A percentile compares a stretch with the other conserved stretches of the same genome.
These are phyloP conservation scores for Alternaria alternata DNA, from an alignment of 2,329 filamentous ascomycete genomes.

Conservation along the genomic window DNA sequence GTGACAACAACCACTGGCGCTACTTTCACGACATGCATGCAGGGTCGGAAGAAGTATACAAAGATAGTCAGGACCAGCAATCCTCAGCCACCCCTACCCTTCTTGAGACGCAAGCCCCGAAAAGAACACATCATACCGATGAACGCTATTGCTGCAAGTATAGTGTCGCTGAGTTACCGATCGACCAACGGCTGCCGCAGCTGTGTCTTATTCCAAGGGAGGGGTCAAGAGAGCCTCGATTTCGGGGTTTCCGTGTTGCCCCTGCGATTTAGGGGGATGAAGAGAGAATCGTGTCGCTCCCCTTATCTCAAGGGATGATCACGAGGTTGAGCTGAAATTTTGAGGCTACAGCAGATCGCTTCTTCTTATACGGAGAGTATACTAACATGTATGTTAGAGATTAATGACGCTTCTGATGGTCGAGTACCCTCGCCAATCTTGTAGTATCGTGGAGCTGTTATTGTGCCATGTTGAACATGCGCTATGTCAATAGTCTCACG, in stretches of 20 bases:
- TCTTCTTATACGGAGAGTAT: no score
- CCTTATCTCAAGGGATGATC: neutral
- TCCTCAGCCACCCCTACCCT: neutral
- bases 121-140: constrained; percentile 8
- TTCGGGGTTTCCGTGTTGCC: constrained; percentile 25
- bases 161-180: constrained; percentile 14
- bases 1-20: constrained; percentile 5
- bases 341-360: no score
- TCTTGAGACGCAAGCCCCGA: constrained; percentile 7
- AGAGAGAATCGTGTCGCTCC: neutral
- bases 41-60: constrained; percentile 8
- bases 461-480: constrained; percentile 29
- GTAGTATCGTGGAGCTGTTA: constrained; percentile 9
- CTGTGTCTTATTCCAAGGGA: constrained; percentile 11
- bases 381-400: neutral
- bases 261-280: constrained; percentile 4
- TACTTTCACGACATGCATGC: constrained; percentile 5
- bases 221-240: constrained; percentile 12
- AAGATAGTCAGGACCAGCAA: constrained; percentile 2
- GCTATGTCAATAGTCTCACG: constrained; percentile 13
- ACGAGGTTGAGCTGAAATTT: neutral
- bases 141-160: constrained; percentile 4
- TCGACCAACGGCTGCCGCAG: constrained; percentile 22
- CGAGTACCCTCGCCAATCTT: constrained; percentile 4
- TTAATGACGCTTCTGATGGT: neutral